Evolutionary conservation across 257 asterid genomes (phyloP), one percentile per base, ranked within the genome.

Genomic region (Solanum bulbocastanum): DNA sequence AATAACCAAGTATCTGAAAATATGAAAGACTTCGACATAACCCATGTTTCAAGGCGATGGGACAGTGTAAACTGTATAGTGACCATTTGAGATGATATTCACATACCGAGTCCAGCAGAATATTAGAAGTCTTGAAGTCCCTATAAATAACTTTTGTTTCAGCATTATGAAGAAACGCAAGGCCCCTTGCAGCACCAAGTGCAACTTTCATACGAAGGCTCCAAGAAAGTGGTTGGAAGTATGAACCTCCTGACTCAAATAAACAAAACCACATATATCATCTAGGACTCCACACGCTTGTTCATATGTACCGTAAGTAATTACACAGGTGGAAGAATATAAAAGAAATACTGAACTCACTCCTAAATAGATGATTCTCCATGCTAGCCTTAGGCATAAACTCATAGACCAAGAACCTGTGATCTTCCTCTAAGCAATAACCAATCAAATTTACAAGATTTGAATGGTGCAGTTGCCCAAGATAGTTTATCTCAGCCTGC

Each of bases 41-140:
- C 18, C 40, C 85, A 27, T 56, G 33, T 23, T 15, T 14, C 78
- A 35, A 83, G 60, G 46, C 10, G 83, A 66, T 9, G 37, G 37
- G 72, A 32, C n/a, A 65, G 44, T 60, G n/a, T 72, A 88, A 32
- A 65, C 25, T 60, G n/a, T 82, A 86, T 23, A 46, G 74, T 20
- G 44, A 37, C 66, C 23, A 42, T 76, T 18, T 36, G 16, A 14
- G 69, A 86, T 83, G 25, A 85, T 68, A 85, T 71, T 82, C 84
- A 88, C 92, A 79, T 91, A 95, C 98, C 37, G 96, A 89, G 83
- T 95, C 98, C 30, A 95, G 95, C 87, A 95, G 91, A 86, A 95
- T 95, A 87, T 94, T 95, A 10, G 98, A 92, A 44, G 98, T 92
- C 93, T 93, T 95, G 95, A 95, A 95, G 90, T 95, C 96, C 49